Evolutionary conservation across 352 stramenopile species (phyloP).

Genomic region (Globisporangium heterothallicum): DNA sequence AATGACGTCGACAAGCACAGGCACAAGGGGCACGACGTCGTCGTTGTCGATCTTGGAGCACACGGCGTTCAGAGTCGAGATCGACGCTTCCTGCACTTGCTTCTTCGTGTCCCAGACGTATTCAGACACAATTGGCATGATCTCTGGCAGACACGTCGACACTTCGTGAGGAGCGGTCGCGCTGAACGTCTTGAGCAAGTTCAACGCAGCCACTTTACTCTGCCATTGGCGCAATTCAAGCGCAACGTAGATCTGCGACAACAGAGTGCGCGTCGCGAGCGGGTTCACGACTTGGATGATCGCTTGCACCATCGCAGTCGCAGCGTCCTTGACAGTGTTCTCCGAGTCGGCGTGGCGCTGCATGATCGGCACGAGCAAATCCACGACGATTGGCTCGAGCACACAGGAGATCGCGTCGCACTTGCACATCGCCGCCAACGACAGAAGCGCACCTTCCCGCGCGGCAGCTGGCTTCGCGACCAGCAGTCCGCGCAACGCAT

Average conservation of each 20-base stretch:
- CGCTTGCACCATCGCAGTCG: conserved; percentile 21
- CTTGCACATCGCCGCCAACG: conserved; percentile 34
- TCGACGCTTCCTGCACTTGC: conserved; percentile 84
- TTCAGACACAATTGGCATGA: conserved; percentile 85
- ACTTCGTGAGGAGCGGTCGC: conserved; percentile 61
- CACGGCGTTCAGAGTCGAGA: conserved; percentile 66
- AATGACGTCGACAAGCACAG: conserved; percentile 88
- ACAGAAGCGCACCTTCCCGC: conserved; percentile 49
- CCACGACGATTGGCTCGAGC: conserved; percentile 51
- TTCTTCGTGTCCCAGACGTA: conserved; percentile 94
- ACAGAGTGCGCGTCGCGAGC: conserved; percentile 48
- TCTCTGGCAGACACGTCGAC: conserved; percentile 76
- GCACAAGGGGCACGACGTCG: conserved; percentile 87
- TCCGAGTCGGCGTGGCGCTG: conserved; percentile 65
- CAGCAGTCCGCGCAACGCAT: conserved; percentile 38
- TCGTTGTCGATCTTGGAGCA: conserved; percentile 90
- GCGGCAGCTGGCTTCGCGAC: conserved; percentile 35
- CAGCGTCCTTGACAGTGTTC: conserved; percentile 40
- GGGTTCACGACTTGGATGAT: conserved; percentile 47
- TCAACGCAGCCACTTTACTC: conserved; percentile 82
- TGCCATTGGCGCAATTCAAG: conserved; percentile 76
- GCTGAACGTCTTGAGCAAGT: conserved; percentile 75
- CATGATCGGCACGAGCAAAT: conserved; percentile 44
- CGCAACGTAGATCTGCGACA: conserved; percentile 52
- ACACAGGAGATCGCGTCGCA: conserved; percentile 37